Evolutionary conservation across 1,139 yeast genomes (phyloP).

Genomic region (Torulaspora globosa): DNA sequence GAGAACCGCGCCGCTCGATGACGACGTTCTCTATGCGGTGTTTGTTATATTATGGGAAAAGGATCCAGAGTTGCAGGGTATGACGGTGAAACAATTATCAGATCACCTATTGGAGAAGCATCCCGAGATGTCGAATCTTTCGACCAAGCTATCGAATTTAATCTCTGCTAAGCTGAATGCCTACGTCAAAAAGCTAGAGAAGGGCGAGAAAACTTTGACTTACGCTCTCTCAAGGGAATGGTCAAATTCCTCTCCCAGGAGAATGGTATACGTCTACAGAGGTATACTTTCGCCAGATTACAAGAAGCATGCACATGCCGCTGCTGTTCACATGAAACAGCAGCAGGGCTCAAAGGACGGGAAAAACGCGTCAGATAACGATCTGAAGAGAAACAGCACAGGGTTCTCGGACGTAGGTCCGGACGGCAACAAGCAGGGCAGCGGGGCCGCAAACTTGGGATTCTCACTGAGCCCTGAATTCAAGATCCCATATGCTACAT

Average conservation of each 20-base stretch:
- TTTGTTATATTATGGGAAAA: slow-evolving; percentile 64
- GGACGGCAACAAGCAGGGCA: slow-evolving; percentile 3
- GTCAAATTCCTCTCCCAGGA: slow-evolving; percentile 83
- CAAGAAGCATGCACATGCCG: slow-evolving; percentile 61
- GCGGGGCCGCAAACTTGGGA: slow-evolving; percentile 14
- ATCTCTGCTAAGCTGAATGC: slow-evolving; percentile 81
- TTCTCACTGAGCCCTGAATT: slow-evolving; percentile 32
- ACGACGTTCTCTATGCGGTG: slow-evolving; percentile 69
- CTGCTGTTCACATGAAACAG: slow-evolving; percentile 38
- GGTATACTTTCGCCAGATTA: slow-evolving; percentile 70
- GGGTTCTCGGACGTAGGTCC: slow-evolving; percentile 7
- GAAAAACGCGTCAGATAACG: slow-evolving; percentile 7
- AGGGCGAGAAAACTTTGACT: slow-evolving; percentile 63
- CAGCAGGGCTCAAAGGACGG: slow-evolving; percentile 20
- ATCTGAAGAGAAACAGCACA: slow-evolving; percentile 13
- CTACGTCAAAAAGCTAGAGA: slow-evolving; percentile 75
- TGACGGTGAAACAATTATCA: slow-evolving; percentile 83
- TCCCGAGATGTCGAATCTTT: slow-evolving; percentile 75
- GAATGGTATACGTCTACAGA: slow-evolving; percentile 83
- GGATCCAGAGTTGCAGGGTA: slow-evolving; percentile 66
- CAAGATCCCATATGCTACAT: slow-evolving; percentile 62
- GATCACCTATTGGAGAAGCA: slow-evolving; percentile 67
- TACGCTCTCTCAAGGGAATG: slow-evolving; percentile 79
- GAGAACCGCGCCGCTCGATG: slow-evolving; percentile 62
- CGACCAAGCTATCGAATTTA: slow-evolving; percentile 75